Conservation (phyloP, 2,329 filamentous ascomycete genomes). For the Ophiosphaerella narmari region DNA sequence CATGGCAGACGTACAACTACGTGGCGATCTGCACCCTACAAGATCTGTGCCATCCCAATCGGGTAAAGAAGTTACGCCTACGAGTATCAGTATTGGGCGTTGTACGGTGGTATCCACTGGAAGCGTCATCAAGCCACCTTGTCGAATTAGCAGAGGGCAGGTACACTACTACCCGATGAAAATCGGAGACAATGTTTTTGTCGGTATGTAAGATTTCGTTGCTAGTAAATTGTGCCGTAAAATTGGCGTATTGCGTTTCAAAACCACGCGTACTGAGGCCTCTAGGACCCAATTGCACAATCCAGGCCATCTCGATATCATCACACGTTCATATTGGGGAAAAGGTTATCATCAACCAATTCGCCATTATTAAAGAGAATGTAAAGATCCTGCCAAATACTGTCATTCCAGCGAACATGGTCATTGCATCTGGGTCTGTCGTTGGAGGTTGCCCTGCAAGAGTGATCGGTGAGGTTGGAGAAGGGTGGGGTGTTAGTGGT, state of each 20-base stretch:
- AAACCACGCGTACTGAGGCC: background rate
- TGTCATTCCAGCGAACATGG: conserved; percentile 84
- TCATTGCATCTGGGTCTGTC: conserved; percentile 88
- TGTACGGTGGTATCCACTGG: conserved; percentile 87
- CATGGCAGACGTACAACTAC: conserved; percentile 90
- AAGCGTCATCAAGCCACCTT: conserved; percentile 80
- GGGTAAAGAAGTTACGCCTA: conserved; percentile 39
- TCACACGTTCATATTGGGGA: conserved; percentile 85
- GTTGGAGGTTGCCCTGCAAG: conserved; percentile 66
- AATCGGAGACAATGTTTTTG: conserved; percentile 91
- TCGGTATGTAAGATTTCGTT: conserved; percentile 62
- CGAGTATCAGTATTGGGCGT: conserved; percentile 82
- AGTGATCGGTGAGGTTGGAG: conserved; percentile 54
- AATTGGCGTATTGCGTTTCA: too few species aligned
- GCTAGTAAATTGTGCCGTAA: background rate
- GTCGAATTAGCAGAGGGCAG: conserved; percentile 75
- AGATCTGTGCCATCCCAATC: conserved; percentile 42
- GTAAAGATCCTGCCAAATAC: conserved; percentile 84
- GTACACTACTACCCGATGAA: conserved; percentile 86
- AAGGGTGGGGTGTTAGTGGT: conserved; percentile 56
- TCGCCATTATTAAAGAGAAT: conserved; percentile 92
- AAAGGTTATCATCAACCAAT: conserved; percentile 77
- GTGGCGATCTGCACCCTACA: conserved; percentile 73
- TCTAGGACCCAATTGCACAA: conserved; percentile 60
- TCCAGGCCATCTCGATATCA: conserved; percentile 83